Evolutionary conservation across 306 rosid species (phyloP).

Genomic region (Astragalus glycyphyllos): DNA sequence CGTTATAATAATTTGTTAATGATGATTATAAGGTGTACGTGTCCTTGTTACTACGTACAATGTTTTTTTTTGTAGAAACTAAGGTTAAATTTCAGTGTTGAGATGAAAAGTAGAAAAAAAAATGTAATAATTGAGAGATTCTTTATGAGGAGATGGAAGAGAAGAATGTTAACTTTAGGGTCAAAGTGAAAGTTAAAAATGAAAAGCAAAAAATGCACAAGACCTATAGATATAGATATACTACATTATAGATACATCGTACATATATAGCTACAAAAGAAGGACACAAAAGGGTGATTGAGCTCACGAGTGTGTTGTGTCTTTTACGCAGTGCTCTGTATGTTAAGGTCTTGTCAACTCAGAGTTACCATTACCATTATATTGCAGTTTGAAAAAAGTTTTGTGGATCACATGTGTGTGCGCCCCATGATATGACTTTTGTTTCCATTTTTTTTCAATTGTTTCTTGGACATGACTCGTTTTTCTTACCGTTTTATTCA

Average conservation of each 20-base stretch:
- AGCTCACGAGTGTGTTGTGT: conserved; percentile 41
- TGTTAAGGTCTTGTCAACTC: conserved; percentile 71
- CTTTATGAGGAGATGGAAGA: conserved; percentile 19
- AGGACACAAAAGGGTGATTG: conserved; percentile 37
- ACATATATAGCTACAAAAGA: conserved; percentile 29
- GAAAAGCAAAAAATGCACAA: conserved; percentile 23
- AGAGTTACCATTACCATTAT: conserved; percentile 40
- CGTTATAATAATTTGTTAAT: not conserved
- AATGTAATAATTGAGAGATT: conserved; percentile 24
- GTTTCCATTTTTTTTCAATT: conserved; percentile 29
- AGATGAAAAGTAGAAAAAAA: not conserved
- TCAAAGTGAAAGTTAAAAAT: conserved; percentile 38
- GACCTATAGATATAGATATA: conserved; percentile 10
- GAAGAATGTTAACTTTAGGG: conserved; percentile 41
- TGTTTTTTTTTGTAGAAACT: not conserved
- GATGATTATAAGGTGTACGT: conserved; percentile 11
- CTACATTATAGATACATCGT: too few relatives aligned
- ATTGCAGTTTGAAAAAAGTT: conserved; percentile 50
- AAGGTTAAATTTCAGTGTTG: conserved; percentile 11
- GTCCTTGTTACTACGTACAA: not conserved
- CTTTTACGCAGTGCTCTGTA: conserved; percentile 48
- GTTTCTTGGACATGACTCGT: conserved; percentile 29
- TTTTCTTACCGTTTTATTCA: conserved; percentile 31
- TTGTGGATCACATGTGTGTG: conserved; percentile 57
- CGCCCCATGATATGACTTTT: conserved; percentile 45